Evolutionary conservation across 2,329 filamentous ascomycete genomes (phyloP).

Genomic region (Aspergillus candidus): DNA sequence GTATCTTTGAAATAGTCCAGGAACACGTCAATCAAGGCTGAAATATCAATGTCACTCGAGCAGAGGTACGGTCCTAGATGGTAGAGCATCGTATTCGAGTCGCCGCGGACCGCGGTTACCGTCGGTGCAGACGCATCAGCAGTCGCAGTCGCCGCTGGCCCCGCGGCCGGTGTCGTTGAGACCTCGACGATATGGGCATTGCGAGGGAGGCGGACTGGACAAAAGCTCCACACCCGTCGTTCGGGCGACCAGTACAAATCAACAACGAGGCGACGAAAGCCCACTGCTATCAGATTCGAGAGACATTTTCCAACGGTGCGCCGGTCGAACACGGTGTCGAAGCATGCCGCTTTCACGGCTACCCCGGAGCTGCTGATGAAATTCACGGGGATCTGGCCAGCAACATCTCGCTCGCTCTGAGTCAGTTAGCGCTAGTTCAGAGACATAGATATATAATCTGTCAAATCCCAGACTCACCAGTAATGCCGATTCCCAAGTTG

Average conservation of each 20-base stretch:
- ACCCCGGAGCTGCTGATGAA: slow-evolving; percentile 54
- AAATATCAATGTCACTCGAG: slow-evolving; percentile 47
- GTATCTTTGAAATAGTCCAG: slow-evolving; percentile 50
- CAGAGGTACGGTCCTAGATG: slow-evolving; percentile 53
- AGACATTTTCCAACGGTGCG: slow-evolving; percentile 50
- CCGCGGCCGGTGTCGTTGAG: slow-evolving; percentile 13
- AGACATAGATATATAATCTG: neutral
- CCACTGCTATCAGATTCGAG: slow-evolving; percentile 57
- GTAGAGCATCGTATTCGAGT: slow-evolving; percentile 30
- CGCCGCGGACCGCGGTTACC: slow-evolving; percentile 15
- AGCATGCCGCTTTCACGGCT: slow-evolving; percentile 55
- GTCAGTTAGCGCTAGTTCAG: slow-evolving; percentile 7
- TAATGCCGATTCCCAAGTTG: slow-evolving; percentile 36
- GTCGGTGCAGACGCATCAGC: slow-evolving; percentile 8
- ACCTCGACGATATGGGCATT: slow-evolving; percentile 17
- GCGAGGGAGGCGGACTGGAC: slow-evolving; percentile 50
- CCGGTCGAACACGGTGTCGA: slow-evolving; percentile 50
- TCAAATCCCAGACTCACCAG: slow-evolving; percentile 25
- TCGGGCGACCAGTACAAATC: slow-evolving; percentile 60
- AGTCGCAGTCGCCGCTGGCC: slow-evolving; percentile 17
- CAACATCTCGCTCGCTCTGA: slow-evolving; percentile 58
- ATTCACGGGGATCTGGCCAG: slow-evolving; percentile 56
- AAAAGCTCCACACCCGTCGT: slow-evolving; percentile 53
- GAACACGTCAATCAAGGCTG: slow-evolving; percentile 46
- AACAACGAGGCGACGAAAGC: slow-evolving; percentile 52